These are phyloP conservation scores for Cladosporium cucumerinum DNA, from an alignment of 2,329 filamentous ascomycete species.

Conservation along the genomic window DNA sequence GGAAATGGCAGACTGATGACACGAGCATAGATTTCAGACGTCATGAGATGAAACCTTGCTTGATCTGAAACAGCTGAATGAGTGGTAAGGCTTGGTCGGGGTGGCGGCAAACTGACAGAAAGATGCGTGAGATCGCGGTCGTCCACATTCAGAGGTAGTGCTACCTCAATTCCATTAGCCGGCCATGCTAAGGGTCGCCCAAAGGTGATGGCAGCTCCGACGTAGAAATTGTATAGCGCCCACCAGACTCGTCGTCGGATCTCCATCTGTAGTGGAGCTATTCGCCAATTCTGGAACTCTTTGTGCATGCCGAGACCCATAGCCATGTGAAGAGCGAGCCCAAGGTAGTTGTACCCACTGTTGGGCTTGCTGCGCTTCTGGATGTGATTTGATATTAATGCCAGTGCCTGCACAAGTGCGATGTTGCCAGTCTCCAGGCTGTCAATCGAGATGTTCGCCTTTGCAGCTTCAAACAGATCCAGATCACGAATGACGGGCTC, in stretches of 20 bases:
- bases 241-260: conserved; percentile 37
- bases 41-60: conserved; percentile 45
- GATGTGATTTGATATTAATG: conserved; percentile 48
- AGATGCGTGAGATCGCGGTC: conserved; percentile 42
- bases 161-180: conserved; percentile 43
- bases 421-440: conserved; percentile 50
- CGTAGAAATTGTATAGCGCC: conserved; percentile 45
- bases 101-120: conserved; percentile 22
- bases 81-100: conserved; percentile 35
- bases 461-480: conserved; percentile 46
- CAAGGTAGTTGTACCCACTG: conserved; percentile 49
- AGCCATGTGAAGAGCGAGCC: conserved; percentile 49
- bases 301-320: conserved; percentile 51
- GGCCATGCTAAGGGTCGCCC: conserved; percentile 48
- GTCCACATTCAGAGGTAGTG: conserved; percentile 44
- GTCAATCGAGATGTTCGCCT: conserved; percentile 45
- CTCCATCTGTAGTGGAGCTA: conserved; percentile 39
- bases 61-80: conserved; percentile 46
- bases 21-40: conserved; percentile 45
- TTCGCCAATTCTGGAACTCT: conserved; percentile 48
- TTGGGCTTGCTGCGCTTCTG: conserved; percentile 53
- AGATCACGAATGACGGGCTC: conserved; percentile 41
- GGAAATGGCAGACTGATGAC: conserved; percentile 47
- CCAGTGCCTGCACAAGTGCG: conserved; percentile 47
- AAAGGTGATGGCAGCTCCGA: conserved; percentile 51